Base-by-base conservation (phyloP, 2,329 filamentous ascomycete genomes). In the Lizonia empirigonia region DNA sequence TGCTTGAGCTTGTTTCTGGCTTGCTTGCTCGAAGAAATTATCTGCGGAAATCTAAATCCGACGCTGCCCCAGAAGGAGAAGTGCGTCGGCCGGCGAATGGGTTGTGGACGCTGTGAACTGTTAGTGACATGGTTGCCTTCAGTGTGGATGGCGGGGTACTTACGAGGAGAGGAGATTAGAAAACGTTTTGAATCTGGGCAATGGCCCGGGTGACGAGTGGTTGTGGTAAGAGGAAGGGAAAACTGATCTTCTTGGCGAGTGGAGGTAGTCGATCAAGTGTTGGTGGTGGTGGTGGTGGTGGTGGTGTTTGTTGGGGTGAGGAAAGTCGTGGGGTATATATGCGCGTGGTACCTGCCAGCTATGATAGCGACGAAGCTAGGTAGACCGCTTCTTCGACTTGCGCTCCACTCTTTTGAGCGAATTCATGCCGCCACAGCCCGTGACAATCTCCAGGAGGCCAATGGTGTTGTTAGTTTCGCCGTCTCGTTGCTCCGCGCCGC, bases 81-180 rank as follows among this genome's bases (percentile, higher is more conserved):
- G 90, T 90, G 84, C 91, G 92, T 85, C 90, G 91, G 89, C 85
- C 88, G 84, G 93, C 92, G 87, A 91, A 96, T 83, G 91, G 90
- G 85, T 96, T 89, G 81, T 97, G 91, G 78, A 87, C 84, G 76
- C 92, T 96, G 75, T 19, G 20, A 16, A 22, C 8, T 39, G 62
- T 70, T 39, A 71, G 65, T 61, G 33, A 53, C 41, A 34, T 22
- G 39, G 23, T 40, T 42, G 37, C 36, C 41, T 46, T 45, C 23
- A 6, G 40, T 13, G 29, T 41, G 34, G 24, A 41, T 53, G 50
- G 60, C 51, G 56, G 59, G 54, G 58, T 53, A 80, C 91, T 76
- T 84, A 96, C 92, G 91, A 96, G 85, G 94, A 94, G 68, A 97
- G 88, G 70, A 95, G 88, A 81, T 96, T 97, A 83, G 91, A 93